phyloP scores from a whole-genome alignment of 176 grass and related monocot species.

The Musa itinerans region DNA sequence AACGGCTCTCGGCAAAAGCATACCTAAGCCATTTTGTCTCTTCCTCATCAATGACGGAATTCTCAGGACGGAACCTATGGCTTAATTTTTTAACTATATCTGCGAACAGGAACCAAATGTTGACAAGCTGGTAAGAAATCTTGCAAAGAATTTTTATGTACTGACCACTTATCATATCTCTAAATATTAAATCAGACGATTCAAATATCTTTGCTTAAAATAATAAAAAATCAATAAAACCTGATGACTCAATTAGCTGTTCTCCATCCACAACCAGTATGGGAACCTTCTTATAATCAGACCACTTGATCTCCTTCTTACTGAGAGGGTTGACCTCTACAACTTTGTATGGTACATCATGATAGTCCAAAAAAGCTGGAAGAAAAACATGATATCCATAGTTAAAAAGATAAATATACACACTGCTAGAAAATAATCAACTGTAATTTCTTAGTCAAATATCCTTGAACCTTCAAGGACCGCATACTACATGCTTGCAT shows the following conservation, averaged over 20 bases:
- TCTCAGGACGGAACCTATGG: slow-evolving; percentile 36
- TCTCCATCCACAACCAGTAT: slow-evolving; percentile 84
- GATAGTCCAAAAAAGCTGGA: slow-evolving; percentile 90
- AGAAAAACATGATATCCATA: slow-evolving; percentile 21
- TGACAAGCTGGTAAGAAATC: slow-evolving; percentile 13
- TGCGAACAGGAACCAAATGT: slow-evolving; percentile 22
- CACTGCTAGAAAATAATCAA: background rate
- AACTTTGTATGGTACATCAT: slow-evolving; percentile 98
- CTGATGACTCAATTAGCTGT: slow-evolving; percentile 80
- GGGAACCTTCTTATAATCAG: slow-evolving; percentile 99
- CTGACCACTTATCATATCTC: background rate
- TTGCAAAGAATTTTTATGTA: background rate
- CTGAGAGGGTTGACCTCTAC: slow-evolving; percentile 97
- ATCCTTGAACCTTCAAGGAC: too few species aligned
- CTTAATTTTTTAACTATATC: slow-evolving; percentile 82
- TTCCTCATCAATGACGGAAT: slow-evolving; percentile 37
- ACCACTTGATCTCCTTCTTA: slow-evolving; percentile 99
- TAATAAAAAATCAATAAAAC: slow-evolving; percentile 22
- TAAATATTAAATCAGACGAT: background rate
- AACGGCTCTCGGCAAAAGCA: background rate
- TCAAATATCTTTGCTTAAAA: background rate
- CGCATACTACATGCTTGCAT: too few species aligned
- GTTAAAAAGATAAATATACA: background rate
- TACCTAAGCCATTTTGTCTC: slow-evolving; percentile 92
- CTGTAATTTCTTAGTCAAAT: too few species aligned